Conservation (phyloP, 1,284 basidiomycete species). For the Boletus sp. region DNA sequence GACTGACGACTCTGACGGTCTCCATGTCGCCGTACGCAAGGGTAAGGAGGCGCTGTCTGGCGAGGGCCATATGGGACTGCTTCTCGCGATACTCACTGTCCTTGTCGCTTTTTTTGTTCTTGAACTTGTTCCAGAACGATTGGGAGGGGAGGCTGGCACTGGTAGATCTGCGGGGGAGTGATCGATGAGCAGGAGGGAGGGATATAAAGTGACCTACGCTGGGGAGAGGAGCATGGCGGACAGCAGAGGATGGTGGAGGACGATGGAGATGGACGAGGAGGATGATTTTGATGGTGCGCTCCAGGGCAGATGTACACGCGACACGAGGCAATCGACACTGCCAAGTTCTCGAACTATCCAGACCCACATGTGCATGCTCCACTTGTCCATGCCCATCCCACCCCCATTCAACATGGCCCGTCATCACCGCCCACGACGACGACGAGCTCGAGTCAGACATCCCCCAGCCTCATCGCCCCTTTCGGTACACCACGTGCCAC, state of each 20-base stretch:
- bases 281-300: slow-evolving; percentile 16
- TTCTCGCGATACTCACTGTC: slow-evolving; percentile 52
- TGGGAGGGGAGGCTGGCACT: slow-evolving; percentile 58
- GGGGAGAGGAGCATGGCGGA: slow-evolving; percentile 68
- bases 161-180: slow-evolving; percentile 46
- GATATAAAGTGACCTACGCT: slow-evolving; percentile 53
- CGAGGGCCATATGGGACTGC: slow-evolving; percentile 56
- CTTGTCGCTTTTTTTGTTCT: slow-evolving; percentile 52
- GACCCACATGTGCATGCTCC: background rate
- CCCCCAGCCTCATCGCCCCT: too few relatives aligned
- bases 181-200: slow-evolving; percentile 26
- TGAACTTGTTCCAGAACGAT: slow-evolving; percentile 70
- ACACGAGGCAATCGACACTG: slow-evolving; percentile 29
- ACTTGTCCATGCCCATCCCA: background rate
- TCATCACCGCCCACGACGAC: slow-evolving; percentile 7
- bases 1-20: slow-evolving; percentile 65
- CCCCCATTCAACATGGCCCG: background rate
- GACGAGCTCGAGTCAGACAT: slow-evolving; percentile 3
- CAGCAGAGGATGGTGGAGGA: slow-evolving; percentile 27
- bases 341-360: slow-evolving; percentile 17
- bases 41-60: slow-evolving; percentile 69
- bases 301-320: slow-evolving; percentile 2
- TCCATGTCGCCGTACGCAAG: slow-evolving; percentile 81
- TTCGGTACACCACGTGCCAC: slow-evolving; percentile 5
- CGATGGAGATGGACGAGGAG: slow-evolving; percentile 15